A percentile compares a stretch with the other conserved stretches of the same genome.
Evolutionary conservation across 306 rosid genomes (phyloP).

Genomic region (Vigna mungo): DNA sequence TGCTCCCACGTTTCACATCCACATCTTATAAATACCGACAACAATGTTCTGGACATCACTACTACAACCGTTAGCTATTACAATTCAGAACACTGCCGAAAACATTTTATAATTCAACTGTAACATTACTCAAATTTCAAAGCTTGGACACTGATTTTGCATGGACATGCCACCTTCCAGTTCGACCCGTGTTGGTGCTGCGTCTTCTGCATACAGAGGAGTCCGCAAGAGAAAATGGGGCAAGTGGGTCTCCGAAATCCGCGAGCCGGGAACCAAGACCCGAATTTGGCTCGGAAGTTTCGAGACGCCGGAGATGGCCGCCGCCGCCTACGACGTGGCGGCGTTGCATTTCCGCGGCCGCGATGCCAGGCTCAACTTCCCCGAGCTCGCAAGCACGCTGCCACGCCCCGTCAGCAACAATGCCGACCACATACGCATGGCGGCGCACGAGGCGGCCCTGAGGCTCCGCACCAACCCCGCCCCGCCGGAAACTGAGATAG

Average conservation of each 20-base stretch:
- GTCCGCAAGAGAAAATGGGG: slow-evolving; percentile 99
- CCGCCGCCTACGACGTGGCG: slow-evolving; percentile 89
- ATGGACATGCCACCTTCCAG: slow-evolving; percentile 56
- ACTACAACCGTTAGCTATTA: background rate
- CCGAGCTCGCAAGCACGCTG: slow-evolving; percentile 59
- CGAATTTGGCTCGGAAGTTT: slow-evolving; percentile 93
- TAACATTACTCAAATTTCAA: background rate
- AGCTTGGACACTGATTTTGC: background rate
- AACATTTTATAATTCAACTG: background rate
- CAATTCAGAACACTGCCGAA: background rate
- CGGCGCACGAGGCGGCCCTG: slow-evolving; percentile 84
- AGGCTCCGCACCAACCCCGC: slow-evolving; percentile 39
- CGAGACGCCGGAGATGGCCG: slow-evolving; percentile 84
- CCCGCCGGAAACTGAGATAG: background rate
- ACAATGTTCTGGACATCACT: slow-evolving; percentile 38
- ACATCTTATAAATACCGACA: slow-evolving; percentile 63
- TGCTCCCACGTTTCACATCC: slow-evolving; percentile 42
- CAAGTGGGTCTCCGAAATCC: slow-evolving; percentile 95
- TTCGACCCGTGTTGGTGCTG: slow-evolving; percentile 44
- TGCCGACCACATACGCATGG: slow-evolving; percentile 76
- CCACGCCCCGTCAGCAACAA: slow-evolving; percentile 72
- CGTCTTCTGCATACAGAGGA: slow-evolving; percentile 75
- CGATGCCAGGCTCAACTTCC: slow-evolving; percentile 75
- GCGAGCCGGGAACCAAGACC: slow-evolving; percentile 85
- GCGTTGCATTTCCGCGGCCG: slow-evolving; percentile 80